Base-by-base conservation (phyloP, 495 filamentous ascomycete genomes). In the Aspergillus coremiiformis region DNA sequence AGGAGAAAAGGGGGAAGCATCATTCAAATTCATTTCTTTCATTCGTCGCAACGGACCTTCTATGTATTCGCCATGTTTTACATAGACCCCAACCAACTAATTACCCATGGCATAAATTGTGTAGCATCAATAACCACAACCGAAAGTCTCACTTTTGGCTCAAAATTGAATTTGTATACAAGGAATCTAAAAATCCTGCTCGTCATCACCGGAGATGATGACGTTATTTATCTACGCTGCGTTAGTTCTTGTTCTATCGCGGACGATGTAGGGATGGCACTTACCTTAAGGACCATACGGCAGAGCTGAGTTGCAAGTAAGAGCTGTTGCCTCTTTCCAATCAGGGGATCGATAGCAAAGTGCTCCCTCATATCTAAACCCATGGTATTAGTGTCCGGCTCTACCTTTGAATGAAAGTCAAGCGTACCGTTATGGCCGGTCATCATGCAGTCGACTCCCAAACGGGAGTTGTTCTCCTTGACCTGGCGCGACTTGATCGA, bases 391-490 rank as follows among this genome's bases (percentile, higher is more conserved):
- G 37, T 21, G 21, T 41, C 21, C 7, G 21, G 1, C 15, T 22
- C 7, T 19, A 39, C 8, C 37, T 14, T 23, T 10, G 21, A 46
- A 8, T 47, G 8, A 49, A 51, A 12, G 24, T 15, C 50, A 35
- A 46, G 35, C 79, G 64, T 70, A 85, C 83, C 84, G 69, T 95
- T 97, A 68, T 79, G 89, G 53, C 94, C 93, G 17, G 80, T 86
- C 67, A 85, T 77, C 94, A 99, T 96, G 76, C 93, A 99, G 76
- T 99, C 93, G 17, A 99, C 92, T 53, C 93, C 93, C 42, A 99
- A 77, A 48, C 84, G 81, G 24, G 83, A 74, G 65, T 90, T 86
- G 66, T 87, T 85, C 70, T 91, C 85, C 73, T 90, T 95, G 59
- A 92, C 87, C 69, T 99, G 93, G 65, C 91, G 81, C 51, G 87